Base-by-base conservation (phyloP, 306 rosid species). In the Crotalaria pallida region DNA sequence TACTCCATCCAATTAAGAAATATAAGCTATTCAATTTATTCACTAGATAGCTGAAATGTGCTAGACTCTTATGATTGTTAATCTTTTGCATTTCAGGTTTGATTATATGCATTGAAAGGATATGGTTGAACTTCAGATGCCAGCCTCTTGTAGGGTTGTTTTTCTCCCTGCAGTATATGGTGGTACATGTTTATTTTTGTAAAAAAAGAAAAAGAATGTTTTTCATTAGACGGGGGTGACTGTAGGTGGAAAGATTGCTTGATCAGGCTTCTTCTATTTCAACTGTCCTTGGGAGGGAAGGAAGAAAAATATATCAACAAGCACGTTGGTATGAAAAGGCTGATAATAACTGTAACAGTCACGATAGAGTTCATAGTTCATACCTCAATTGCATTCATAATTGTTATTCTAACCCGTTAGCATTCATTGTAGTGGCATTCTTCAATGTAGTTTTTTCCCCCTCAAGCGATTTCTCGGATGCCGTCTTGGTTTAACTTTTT, bases 401-500 rank as follows among this genome's bases (percentile, higher is more conserved):
- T 49, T 77, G 66, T 29, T 26, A 49, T 65, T 66, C 84, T 71
- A 81, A 81, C 77, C 84, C 72, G 59, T 76, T 50, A 40, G 77
- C 64, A 82, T 82, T 82, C 78, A 58, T 82, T 74, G 69, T 74
- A 53, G 71, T 38, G 43, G 68, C 78, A 69, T 78, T 82, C 77
- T 82, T 77, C 51, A 73, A 51, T 69, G 68, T 78, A 69, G 60
- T 57, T 24, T n/a, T 59, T 17, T 17, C 13, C 34, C 31, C 26
- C 58, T 8, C 17, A 53, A 59, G 51, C 72, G 64, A 11, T 78
- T 69, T 18, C 58, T 45, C 19, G 18, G 57, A 47, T 55, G 73
- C 70, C 67, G 18, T 69, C 19, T 48, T 19, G 26, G 31, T 11
- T 69, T 21, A 58, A 65, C 69, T 56, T 23, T 75, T 75, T 58